Evolutionary conservation across 345 rosid genomes (phyloP).

Genomic region (Erodium maritimum): DNA sequence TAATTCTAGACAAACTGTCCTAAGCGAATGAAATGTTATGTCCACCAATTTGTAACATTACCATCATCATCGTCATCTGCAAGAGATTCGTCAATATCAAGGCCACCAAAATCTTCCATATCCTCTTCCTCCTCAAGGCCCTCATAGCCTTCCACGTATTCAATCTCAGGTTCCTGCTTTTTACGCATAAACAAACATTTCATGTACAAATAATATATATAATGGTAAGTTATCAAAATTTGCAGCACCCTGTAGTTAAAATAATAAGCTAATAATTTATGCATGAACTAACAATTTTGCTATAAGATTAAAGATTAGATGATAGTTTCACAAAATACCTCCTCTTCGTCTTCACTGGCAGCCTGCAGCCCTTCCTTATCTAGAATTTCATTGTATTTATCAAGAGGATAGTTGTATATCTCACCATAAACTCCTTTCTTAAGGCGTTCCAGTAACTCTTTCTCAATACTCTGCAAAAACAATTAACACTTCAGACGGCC

Average conservation of each 20-base stretch:
- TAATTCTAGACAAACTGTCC: too few species aligned
- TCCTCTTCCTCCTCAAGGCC: constrained; percentile 81
- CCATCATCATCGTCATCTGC: constrained; percentile 28
- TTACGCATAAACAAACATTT: constrained; percentile 1
- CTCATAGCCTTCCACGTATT: constrained; percentile 70
- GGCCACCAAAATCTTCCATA: constrained; percentile 65
- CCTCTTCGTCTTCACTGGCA: constrained; percentile 33
- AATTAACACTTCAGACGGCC: constrained; percentile 1
- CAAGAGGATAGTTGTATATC: constrained; percentile 53
- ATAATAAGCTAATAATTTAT: too few species aligned
- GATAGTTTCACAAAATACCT: constrained; percentile 24
- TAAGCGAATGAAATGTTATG: too few species aligned
- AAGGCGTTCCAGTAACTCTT: constrained; percentile 71
- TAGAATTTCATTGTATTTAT: constrained; percentile 34
- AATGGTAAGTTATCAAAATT: too few species aligned
- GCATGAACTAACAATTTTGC: too few species aligned
- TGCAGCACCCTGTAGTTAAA: too few species aligned
- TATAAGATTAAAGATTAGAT: neutral
- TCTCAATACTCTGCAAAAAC: constrained; percentile 80
- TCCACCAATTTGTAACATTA: too few species aligned
- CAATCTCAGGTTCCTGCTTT: constrained; percentile 53
- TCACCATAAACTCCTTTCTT: constrained; percentile 55
- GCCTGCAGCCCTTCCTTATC: constrained; percentile 27
- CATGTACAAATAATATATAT: neutral
- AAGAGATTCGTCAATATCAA: constrained; percentile 20